Evolutionary conservation across 208 protist genomes (phyloP).

Genomic region (Wallacemonas rigidus): DNA sequence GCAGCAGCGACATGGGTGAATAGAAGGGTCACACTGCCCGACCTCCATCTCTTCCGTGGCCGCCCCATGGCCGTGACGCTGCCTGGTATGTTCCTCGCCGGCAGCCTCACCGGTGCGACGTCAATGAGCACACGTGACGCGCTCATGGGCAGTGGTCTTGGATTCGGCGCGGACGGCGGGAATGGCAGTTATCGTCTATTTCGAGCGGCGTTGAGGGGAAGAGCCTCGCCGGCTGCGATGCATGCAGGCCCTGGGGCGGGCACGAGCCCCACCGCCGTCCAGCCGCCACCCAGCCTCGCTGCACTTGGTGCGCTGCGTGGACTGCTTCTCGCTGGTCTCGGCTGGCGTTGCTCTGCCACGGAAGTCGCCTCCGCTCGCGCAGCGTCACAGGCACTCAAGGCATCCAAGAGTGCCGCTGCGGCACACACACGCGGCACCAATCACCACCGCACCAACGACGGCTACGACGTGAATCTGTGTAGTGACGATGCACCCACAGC

Average conservation of each 20-base stretch:
- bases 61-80: constrained; percentile 4
- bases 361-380: neutral
- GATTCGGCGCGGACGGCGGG: neutral
- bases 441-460: no score
- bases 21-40: constrained; percentile 8
- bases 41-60: constrained; percentile 13
- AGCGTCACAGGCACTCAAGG: neutral
- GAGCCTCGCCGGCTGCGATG: no score
- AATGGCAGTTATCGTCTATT: neutral
- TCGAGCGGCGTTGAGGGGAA: no score
- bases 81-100: constrained; percentile 1
- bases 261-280: no score
- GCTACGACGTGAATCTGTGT: neutral
- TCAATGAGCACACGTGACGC: neutral
- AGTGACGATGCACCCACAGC: neutral
- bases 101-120: neutral
- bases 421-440: no score
- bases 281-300: neutral
- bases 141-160: neutral
- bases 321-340: constrained; percentile 9
- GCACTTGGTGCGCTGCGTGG: constrained; percentile 5
- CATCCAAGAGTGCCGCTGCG: neutral
- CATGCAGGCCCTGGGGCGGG: no score
- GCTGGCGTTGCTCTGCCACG: constrained; percentile 11
- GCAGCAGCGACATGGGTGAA: neutral